These are phyloP conservation scores for Cadophora luteo-olivacea DNA, from an alignment of 2,329 filamentous ascomycete genomes.

Conservation along the genomic window DNA sequence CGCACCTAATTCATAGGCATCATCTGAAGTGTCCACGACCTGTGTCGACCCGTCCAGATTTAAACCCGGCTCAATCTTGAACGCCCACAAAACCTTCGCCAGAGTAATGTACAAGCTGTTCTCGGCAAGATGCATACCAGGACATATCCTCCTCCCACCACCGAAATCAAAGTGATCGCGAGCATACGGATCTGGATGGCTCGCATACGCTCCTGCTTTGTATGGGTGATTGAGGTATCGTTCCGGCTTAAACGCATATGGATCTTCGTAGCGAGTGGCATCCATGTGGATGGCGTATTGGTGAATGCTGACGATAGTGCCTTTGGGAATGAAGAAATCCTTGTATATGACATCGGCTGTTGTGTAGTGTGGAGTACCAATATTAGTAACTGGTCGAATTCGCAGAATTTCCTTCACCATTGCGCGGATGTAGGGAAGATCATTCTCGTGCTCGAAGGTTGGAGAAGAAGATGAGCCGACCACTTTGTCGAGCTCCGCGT, in stretches of 20 bases:
- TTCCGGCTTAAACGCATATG: conserved; percentile 53
- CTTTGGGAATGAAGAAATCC: conserved; percentile 52
- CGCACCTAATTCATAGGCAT: conserved; percentile 16
- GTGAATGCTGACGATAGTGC: conserved; percentile 51
- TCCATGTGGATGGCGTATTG: conserved; percentile 51
- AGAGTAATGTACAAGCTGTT: conserved; percentile 12
- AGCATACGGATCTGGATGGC: conserved; percentile 57
- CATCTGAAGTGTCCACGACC: conserved; percentile 41
- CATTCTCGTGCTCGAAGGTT: conserved; percentile 47
- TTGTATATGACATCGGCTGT: conserved; percentile 54
- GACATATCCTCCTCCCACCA: conserved; percentile 56
- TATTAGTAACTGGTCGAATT: conserved; percentile 51
- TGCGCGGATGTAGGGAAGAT: conserved; percentile 51
- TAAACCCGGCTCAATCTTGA: conserved; percentile 53
- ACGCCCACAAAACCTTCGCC: conserved; percentile 27
- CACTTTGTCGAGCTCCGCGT: conserved; percentile 49
- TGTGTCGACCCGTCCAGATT: conserved; percentile 47
- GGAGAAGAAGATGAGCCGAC: conserved; percentile 50
- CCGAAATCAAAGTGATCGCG: conserved; percentile 47
- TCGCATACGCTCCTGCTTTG: conserved; percentile 46
- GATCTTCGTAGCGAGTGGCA: conserved; percentile 53
- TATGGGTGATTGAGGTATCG: conserved; percentile 51
- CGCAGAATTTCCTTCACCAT: conserved; percentile 54
- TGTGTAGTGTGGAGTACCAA: conserved; percentile 46
- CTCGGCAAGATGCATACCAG: conserved; percentile 54